A percentile compares a stretch with the other conserved stretches of the same genome.
Conservation (phyloP, 768 basidiomycete species). For the Phaeotremella skinneri region DNA sequence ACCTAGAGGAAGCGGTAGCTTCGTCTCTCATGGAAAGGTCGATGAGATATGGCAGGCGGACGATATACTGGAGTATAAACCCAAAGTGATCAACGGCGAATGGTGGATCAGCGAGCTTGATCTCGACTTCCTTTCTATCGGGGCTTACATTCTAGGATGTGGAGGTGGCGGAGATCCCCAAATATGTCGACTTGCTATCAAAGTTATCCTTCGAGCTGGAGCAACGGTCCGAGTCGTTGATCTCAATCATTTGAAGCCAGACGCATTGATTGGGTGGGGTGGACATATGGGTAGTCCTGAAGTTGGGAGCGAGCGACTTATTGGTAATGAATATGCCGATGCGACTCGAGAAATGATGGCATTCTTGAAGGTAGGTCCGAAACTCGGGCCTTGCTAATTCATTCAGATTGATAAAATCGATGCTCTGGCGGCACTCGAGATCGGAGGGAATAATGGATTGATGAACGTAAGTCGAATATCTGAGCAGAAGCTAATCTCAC, state of each 20-base stretch:
- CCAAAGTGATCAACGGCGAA: constrained; percentile 52
- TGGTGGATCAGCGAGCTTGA: constrained; percentile 58
- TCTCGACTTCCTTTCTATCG: constrained; percentile 62
- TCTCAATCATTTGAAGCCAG: constrained; percentile 54
- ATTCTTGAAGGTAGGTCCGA: constrained; percentile 10
- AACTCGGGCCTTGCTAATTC: constrained; percentile 1
- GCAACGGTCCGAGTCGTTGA: constrained; percentile 57
- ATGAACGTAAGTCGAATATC: constrained; percentile 7
- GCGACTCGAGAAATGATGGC: background rate
- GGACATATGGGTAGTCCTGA: constrained; percentile 37
- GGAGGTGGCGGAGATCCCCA: constrained; percentile 66
- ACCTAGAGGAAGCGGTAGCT: background rate
- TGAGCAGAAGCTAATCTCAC: background rate
- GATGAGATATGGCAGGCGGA: constrained; percentile 20
- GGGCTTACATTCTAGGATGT: constrained; percentile 63
- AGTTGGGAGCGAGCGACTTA: constrained; percentile 9
- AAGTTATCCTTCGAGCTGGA: constrained; percentile 60
- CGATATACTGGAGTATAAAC: constrained; percentile 53
- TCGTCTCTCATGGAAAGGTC: background rate
- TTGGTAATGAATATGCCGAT: constrained; percentile 14
- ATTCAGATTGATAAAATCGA: constrained; percentile 11
- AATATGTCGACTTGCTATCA: constrained; percentile 56
- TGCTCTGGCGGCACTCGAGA: constrained; percentile 14
- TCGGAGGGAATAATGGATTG: constrained; percentile 17
- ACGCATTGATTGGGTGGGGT: constrained; percentile 55